Base-by-base conservation (phyloP, 352 stramenopile species). In the Pilasporangium apinafurcum region DNA sequence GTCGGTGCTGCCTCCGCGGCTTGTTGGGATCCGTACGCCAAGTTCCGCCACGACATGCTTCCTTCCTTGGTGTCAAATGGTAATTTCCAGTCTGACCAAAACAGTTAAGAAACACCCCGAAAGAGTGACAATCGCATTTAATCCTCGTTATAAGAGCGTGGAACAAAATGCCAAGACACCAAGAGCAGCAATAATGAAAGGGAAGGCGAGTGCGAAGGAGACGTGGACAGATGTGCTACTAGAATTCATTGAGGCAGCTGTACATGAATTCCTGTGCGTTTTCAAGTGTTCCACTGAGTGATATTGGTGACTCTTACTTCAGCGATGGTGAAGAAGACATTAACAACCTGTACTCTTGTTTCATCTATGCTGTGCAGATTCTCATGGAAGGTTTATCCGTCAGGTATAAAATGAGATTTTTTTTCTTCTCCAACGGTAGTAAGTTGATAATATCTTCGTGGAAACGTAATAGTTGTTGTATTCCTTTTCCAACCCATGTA, bases 251-350 rank as follows among this genome's bases (percentile, higher is more conserved):
- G 78, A 93, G 54, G 73, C 65, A 0, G 48, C 57, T 1, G 59
- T 86, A 43, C 81, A 93, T 43, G 75, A 93, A 50, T 86, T 86
- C 42, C 63, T 93, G 81, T 93, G 52, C 6, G 74, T 58, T 12
- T 14, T 5, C 31, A 26, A 24, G 35, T 39, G 16, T n/a, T 12
- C n/a, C 6, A 20, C 25, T 18, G 24, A 16, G 12, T 36, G 25
- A n/a, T n/a, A n/a, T n/a, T n/a, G n/a, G n/a, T n/a, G n/a, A n/a
- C n/a, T n/a, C n/a, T n/a, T n/a, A n/a, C n/a, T n/a, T n/a, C n/a
- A n/a, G n/a, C n/a, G n/a, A n/a, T n/a, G n/a, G n/a, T n/a, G n/a
- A n/a, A n/a, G n/a, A n/a, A n/a, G n/a, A n/a, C n/a, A n/a, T n/a
- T n/a, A n/a, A n/a, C n/a, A n/a, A n/a, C n/a, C n/a, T n/a, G 22